Base-by-base conservation (phyloP, 345 rosid genomes). In the Tarenaya hassleriana region DNA sequence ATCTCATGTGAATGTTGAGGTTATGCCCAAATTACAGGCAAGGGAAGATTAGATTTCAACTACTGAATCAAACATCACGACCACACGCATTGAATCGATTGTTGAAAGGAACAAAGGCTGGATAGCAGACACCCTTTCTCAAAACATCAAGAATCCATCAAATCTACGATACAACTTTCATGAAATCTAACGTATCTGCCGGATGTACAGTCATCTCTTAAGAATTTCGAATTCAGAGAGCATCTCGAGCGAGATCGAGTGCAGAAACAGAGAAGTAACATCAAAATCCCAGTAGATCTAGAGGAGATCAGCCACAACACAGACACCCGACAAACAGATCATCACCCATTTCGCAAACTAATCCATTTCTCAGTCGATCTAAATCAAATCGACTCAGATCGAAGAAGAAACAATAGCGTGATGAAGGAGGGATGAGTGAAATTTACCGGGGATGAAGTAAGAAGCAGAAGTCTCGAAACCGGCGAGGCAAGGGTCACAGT, bases 381-480 rank as follows among this genome's bases (percentile, higher is more conserved):
- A 24, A 24, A 24, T 2, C 29, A 3, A 41, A 16, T 9, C 13
- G n/a, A 13, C 13, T 34, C 11, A 48, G 62, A 56, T 54, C 68
- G 47, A 42, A 34, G 13, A 12, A 34, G 15, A 10, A 47, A 47
- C 24, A 7, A 16, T 10, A 14, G 41, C 11, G 38, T 39, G 19
- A 16, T 21, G 33, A 17, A 27, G 12, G 16, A 39, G 11, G 40
- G 1, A 11, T 24, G 17, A 43, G 31, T 10, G 1, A 10, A 31
- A 16, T 14, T n/a, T 72, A 91, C 98, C 96, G 4, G 83, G 63
- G 37, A 91, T 72, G 75, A 62, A 73, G 38, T 73, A 64, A 42
- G 86, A 69, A 16, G 76, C 86, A 54, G 76, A 12, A 59, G 94
- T 84, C 66, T 92, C 98, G 65, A 84, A 92, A 16, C 96, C 95